Evolutionary conservation across 495 filamentous ascomycete genomes (phyloP).

Genomic region (Lophiostoma macrostomum): DNA sequence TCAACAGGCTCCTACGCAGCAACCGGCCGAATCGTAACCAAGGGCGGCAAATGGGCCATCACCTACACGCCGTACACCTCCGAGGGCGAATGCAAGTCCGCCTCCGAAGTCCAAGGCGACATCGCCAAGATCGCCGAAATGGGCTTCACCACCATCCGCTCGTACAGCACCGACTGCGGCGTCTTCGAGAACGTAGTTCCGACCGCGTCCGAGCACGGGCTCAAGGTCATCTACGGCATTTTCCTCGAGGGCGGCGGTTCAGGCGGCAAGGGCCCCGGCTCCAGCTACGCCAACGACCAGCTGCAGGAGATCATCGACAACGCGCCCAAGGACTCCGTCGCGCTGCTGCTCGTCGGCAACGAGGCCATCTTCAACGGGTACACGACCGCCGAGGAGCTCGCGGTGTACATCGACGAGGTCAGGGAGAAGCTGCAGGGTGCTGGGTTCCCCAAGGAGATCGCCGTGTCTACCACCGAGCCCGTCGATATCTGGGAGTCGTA

Average conservation of each 20-base stretch:
- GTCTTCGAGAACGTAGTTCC: conserved; percentile 70
- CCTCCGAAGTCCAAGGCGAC: conserved; percentile 58
- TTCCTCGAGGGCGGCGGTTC: conserved; percentile 65
- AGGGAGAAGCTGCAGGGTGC: conserved; percentile 45
- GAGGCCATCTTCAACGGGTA: conserved; percentile 75
- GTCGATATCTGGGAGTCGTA: conserved; percentile 64
- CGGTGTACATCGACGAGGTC: conserved; percentile 58
- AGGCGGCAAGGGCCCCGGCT: conserved; percentile 36
- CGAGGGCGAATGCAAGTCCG: conserved; percentile 63
- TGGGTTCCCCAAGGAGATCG: conserved; percentile 70
- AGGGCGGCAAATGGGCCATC: conserved; percentile 72
- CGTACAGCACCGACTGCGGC: conserved; percentile 91
- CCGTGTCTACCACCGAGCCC: conserved; percentile 82
- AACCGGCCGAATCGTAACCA: conserved; percentile 42
- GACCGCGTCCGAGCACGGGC: conserved; percentile 56
- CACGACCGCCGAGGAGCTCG: conserved; percentile 59
- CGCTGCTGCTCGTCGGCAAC: conserved; percentile 83
- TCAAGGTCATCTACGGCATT: conserved; percentile 82
- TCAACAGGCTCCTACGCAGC: conserved; percentile 8
- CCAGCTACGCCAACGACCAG: conserved; percentile 53
- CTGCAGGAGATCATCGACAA: conserved; percentile 60
- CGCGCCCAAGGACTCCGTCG: conserved; percentile 56
- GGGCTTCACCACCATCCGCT: conserved; percentile 77
- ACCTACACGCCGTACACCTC: conserved; percentile 83
- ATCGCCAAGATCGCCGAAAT: conserved; percentile 64